Percentiles rank a stretch among this genome's conserved stretches.
phyloP scores from a whole-genome alignment of 371 early-diverging fungal genomes.

The Mortierella sp. region DNA sequence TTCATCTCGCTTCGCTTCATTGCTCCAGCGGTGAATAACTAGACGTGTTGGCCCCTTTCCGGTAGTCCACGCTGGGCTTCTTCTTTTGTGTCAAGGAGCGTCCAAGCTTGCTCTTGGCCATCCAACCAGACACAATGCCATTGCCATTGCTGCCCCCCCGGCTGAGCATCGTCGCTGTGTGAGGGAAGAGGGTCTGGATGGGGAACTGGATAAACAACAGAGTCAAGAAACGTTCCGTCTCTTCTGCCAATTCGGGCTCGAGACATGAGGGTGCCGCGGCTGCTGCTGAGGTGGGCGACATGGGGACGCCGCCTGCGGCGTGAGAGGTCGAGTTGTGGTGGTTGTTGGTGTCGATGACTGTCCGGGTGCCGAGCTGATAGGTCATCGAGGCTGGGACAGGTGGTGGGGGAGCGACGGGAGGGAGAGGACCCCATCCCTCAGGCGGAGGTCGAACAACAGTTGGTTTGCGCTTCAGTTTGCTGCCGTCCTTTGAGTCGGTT shows the following conservation, averaged over 20 bases:
- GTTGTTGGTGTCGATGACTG: constrained; percentile 20
- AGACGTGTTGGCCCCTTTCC: constrained; percentile 1
- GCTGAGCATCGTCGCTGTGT: constrained; percentile 16
- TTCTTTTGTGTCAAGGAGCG: constrained; percentile 45
- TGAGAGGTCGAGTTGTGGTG: not conserved
- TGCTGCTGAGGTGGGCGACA: constrained; percentile 24
- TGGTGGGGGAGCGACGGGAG: constrained; percentile 55
- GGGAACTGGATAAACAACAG: constrained; percentile 53
- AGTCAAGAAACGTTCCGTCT: constrained; percentile 57
- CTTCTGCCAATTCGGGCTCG: constrained; percentile 55
- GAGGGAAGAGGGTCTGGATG: constrained; percentile 56
- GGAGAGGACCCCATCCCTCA: constrained; percentile 58
- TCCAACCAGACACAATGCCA: constrained; percentile 40
- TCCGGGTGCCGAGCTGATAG: constrained; percentile 49
- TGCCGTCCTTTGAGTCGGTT: constrained; percentile 26
- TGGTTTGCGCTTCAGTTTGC: constrained; percentile 41
- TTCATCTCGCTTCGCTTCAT: not conserved
- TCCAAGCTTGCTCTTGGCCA: constrained; percentile 51
- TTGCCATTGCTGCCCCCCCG: constrained; percentile 17
- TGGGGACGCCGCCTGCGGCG: constrained; percentile 18
- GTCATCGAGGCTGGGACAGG: constrained; percentile 37
- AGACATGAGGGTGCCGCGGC: constrained; percentile 40
- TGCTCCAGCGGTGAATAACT: constrained; percentile 24
- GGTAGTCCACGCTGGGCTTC: constrained; percentile 27
- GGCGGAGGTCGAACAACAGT: constrained; percentile 57